These are phyloP conservation scores for Diaporthe velutina DNA, from an alignment of 2,329 filamentous ascomycete genomes.

Conservation along the genomic window DNA sequence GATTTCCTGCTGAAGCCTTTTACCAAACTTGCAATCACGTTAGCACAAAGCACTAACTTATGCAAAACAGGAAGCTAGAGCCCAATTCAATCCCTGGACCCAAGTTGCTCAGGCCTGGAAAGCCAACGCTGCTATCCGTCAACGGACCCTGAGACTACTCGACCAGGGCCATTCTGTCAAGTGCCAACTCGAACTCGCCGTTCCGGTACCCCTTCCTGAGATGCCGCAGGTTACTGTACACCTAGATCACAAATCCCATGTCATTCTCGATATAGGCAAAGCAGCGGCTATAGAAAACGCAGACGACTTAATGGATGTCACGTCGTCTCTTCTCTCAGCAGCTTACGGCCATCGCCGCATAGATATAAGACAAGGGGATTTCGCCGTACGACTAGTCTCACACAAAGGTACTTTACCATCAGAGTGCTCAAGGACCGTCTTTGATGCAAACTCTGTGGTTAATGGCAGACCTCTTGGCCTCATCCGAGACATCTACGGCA, in stretches of 20 bases:
- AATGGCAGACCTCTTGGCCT: conserved; percentile 47
- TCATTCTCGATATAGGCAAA: conserved; percentile 52
- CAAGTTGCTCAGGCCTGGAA: conserved; percentile 59
- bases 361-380: conserved; percentile 52
- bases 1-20: background rate
- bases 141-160: conserved; percentile 50
- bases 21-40: background rate
- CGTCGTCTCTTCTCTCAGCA: conserved; percentile 58
- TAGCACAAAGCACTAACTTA: background rate
- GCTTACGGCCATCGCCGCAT: conserved; percentile 62
- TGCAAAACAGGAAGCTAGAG: conserved; percentile 46
- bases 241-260: conserved; percentile 52
- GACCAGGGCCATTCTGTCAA: conserved; percentile 49
- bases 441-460: conserved; percentile 45
- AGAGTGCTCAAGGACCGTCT: conserved; percentile 47
- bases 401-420: conserved; percentile 44
- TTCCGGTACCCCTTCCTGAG: conserved; percentile 58
- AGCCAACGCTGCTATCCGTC: conserved; percentile 45
- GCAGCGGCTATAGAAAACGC: conserved; percentile 41
- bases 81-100: conserved; percentile 61
- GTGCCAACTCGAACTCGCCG: conserved; percentile 56
- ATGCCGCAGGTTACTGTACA: conserved; percentile 55
- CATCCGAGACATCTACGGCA: conserved; percentile 53
- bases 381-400: conserved; percentile 58
- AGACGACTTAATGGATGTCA: conserved; percentile 54